A percentile compares a stretch with the other conserved stretches of the same genome.
Conservation (phyloP, 75 land plant species). For the Sequoia sempervirens region DNA sequence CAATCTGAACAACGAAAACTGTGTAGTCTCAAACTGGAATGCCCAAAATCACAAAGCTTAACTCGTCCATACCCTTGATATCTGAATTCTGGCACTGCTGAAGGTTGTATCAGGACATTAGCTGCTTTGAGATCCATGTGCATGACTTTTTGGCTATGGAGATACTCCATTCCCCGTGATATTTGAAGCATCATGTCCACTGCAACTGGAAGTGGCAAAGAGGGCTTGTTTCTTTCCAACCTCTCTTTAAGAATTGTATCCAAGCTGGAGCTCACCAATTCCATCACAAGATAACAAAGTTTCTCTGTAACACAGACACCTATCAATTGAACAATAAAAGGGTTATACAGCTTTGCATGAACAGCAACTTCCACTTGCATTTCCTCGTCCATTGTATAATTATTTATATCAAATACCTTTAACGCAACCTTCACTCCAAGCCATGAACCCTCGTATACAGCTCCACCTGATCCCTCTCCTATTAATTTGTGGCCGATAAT, state of each 20-base stretch:
- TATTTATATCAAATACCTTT: neutral
- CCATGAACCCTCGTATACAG: conserved; percentile 16
- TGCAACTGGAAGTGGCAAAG: conserved; percentile 6
- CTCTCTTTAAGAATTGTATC: neutral
- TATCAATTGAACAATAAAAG: conserved; percentile 12
- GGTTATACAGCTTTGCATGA: conserved; percentile 2
- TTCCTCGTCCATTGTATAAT: neutral
- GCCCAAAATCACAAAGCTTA: conserved; percentile 20
- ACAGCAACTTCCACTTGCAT: neutral
- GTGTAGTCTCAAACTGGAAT: neutral
- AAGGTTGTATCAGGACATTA: conserved; percentile 12
- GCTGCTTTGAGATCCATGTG: conserved; percentile 16
- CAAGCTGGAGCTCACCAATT: conserved; percentile 11
- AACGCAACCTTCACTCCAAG: conserved; percentile 14
- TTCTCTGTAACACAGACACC: neutral
- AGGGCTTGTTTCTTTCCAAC: neutral
- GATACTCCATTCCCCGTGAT: conserved; percentile 15
- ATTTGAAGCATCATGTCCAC: conserved; percentile 21
- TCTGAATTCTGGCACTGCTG: neutral
- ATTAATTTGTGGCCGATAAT: neutral
- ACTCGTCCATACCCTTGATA: conserved; percentile 15
- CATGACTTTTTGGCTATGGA: conserved; percentile 9
- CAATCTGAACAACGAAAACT: neutral
- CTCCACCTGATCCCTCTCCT: neutral
- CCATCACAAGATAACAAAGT: conserved; percentile 10